These are phyloP conservation scores for Gossypium schwendimanii DNA, from an alignment of 441 rosid species.

Conservation along the genomic window DNA sequence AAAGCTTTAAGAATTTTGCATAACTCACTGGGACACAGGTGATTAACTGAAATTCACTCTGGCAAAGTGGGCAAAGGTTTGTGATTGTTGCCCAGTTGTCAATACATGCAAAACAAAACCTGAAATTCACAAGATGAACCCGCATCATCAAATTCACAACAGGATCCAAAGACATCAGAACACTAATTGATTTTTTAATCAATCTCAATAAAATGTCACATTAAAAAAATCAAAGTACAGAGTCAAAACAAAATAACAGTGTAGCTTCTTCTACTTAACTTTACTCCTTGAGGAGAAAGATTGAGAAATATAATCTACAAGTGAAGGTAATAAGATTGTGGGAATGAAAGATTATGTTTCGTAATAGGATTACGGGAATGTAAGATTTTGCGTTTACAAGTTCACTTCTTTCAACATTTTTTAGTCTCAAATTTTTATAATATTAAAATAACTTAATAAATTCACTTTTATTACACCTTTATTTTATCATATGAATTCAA, in stretches of 20 bases:
- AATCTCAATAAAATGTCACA: constrained; percentile 3
- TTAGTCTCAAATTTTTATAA: no score
- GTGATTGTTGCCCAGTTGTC: constrained; percentile 98
- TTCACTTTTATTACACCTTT: no score
- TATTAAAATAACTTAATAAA: no score
- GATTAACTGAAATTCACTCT: constrained; percentile 86
- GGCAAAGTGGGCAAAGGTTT: constrained; percentile 96
- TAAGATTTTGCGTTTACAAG: no score
- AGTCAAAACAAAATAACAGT: not conserved
- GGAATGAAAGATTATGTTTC: no score
- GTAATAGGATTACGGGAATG: no score
- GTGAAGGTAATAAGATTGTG: not conserved
- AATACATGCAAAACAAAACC: constrained; percentile 97
- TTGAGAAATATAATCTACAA: not conserved
- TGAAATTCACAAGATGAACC: constrained; percentile 29
- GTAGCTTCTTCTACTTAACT: not conserved
- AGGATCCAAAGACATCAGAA: not conserved
- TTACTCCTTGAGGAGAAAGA: not conserved
- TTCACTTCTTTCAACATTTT: no score
- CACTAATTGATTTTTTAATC: constrained; percentile 1
- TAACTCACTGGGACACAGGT: constrained; percentile 94
- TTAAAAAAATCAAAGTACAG: not conserved
- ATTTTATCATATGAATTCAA: no score
- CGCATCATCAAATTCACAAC: constrained; percentile 20
- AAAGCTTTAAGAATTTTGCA: constrained; percentile 5